Conservation (phyloP, 2,329 filamentous ascomycete genomes). For the Phialocephala sp. region DNA sequence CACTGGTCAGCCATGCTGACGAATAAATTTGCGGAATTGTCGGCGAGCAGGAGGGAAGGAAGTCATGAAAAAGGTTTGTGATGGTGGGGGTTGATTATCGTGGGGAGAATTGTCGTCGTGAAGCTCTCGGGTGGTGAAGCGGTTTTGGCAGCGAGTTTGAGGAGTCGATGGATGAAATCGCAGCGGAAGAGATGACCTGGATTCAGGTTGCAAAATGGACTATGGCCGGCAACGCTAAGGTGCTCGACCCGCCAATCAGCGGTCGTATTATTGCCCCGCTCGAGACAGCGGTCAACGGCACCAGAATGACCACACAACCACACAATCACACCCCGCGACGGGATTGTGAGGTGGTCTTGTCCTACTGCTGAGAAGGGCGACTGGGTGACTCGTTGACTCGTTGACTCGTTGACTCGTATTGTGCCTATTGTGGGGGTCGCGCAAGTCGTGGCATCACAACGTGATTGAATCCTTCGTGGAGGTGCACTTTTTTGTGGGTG, state of each 20-base stretch:
- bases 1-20: slow-evolving; percentile 63
- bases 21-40: slow-evolving; percentile 31
- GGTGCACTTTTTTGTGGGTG: no score
- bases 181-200: not conserved
- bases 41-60: slow-evolving; percentile 27
- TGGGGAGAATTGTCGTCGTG: not conserved
- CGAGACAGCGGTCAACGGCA: slow-evolving; percentile 4
- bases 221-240: not conserved
- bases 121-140: slow-evolving; percentile 7
- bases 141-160: slow-evolving; percentile 5
- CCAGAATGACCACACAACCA: not conserved
- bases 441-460: slow-evolving; percentile 19
- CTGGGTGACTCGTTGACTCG: not conserved
- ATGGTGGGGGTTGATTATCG: not conserved
- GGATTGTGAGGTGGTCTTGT: slow-evolving; percentile 15
- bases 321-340: not conserved
- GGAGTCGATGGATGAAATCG: slow-evolving; percentile 1
- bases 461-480: slow-evolving; percentile 12
- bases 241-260: not conserved
- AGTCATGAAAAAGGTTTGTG: slow-evolving; percentile 40
- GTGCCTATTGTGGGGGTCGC: slow-evolving; percentile 22
- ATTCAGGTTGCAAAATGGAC: slow-evolving; percentile 5
- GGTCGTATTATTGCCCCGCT: not conserved
- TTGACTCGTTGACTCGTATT: slow-evolving; percentile 16
- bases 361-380: slow-evolving; percentile 10